Conservation (phyloP, 176 grass and related monocot species). For the Tillandsia fasciculata region DNA sequence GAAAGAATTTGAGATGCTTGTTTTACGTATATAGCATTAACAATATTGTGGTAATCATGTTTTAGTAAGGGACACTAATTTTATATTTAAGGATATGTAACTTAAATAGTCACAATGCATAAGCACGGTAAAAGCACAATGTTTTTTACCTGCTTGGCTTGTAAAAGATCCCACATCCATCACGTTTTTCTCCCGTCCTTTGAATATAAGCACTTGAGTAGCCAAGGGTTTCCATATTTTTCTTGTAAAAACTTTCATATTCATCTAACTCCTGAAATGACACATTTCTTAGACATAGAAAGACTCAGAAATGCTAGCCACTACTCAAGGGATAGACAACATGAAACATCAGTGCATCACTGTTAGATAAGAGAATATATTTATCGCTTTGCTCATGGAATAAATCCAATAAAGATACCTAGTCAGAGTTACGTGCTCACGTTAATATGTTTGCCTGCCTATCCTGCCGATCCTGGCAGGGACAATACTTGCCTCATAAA, state of each 20-base stretch:
- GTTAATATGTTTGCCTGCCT: no score
- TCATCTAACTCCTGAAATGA: constrained; percentile 76
- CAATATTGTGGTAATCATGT: no score
- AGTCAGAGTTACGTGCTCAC: no score
- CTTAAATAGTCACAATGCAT: neutral
- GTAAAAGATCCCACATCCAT: constrained; percentile 95
- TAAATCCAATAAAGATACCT: no score
- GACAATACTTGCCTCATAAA: no score
- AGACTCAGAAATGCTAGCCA: constrained; percentile 7
- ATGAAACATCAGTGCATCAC: no score
- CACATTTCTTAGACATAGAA: constrained; percentile 24
- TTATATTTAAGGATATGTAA: no score
- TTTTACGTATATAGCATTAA: neutral
- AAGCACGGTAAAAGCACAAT: neutral
- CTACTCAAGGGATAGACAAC: neutral
- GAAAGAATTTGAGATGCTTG: constrained; percentile 11
- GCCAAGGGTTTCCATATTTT: constrained; percentile 76
- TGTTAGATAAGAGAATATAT: no score
- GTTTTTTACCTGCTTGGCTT: constrained; percentile 49
- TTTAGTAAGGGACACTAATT: no score
- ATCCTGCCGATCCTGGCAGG: no score
- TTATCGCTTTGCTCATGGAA: no score
- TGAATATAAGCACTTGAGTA: constrained; percentile 90
- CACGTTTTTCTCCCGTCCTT: constrained; percentile 67
- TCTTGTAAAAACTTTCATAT: constrained; percentile 78